Percentiles rank a stretch among this genome's conserved stretches.
Evolutionary conservation across 371 early-diverging fungal species (phyloP).

Genomic region (Coemansia sp.): DNA sequence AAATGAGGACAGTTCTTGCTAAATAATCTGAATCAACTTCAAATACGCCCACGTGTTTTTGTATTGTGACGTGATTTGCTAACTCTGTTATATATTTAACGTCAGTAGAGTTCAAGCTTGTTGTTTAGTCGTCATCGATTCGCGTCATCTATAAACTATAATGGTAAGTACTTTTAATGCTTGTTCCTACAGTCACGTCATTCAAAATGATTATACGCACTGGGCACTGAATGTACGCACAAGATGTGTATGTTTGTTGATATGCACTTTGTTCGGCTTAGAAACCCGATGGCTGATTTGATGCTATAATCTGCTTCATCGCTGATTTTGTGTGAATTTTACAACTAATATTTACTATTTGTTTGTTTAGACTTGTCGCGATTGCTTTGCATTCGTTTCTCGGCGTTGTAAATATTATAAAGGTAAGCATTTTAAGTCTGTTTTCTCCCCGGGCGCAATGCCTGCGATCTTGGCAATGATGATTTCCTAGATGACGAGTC

Average conservation of each 20-base stretch:
- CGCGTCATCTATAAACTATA: background rate
- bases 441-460: background rate
- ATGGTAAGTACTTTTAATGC: background rate
- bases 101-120: background rate
- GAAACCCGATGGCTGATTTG: conserved; percentile 47
- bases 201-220: conserved; percentile 44
- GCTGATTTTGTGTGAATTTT: background rate
- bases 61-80: background rate
- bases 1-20: conserved; percentile 48
- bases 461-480: conserved; percentile 49
- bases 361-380: background rate
- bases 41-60: too few species aligned
- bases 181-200: background rate
- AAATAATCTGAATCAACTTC: conserved; percentile 18
- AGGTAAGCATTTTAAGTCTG: background rate
- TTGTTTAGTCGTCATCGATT: background rate
- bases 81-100: background rate
- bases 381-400: background rate
- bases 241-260: conserved; percentile 28
- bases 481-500: conserved; percentile 73
- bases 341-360: background rate
- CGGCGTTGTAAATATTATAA: background rate
- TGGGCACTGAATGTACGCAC: conserved; percentile 43
- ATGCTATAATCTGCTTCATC: background rate
- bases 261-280: conserved; percentile 46